Conservation (phyloP, 2,329 filamentous ascomycete species). For the Fusarium aywerte region DNA sequence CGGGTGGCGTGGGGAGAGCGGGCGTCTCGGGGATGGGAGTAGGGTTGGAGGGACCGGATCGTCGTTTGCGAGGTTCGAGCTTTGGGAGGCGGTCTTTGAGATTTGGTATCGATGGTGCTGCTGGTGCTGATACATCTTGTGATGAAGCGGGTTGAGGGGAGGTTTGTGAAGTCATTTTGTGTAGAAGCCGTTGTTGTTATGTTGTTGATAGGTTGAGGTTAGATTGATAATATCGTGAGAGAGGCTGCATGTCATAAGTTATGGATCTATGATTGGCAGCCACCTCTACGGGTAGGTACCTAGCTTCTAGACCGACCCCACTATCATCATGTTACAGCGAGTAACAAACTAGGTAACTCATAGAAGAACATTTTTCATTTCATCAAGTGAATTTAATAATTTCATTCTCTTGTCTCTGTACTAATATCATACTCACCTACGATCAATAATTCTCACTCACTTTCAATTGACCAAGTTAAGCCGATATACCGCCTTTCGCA, state of each 20-base stretch:
- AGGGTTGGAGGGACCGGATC: slow-evolving; percentile 62
- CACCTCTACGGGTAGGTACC: slow-evolving; percentile 19
- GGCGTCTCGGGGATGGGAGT: slow-evolving; percentile 80
- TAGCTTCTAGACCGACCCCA: slow-evolving; percentile 16
- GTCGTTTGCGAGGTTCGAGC: slow-evolving; percentile 71
- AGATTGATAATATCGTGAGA: slow-evolving; percentile 3
- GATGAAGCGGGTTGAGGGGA: slow-evolving; percentile 23
- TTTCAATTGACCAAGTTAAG: background rate
- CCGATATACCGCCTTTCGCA: background rate
- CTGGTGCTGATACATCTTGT: slow-evolving; percentile 26
- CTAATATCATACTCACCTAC: background rate
- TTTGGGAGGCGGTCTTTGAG: slow-evolving; percentile 70
- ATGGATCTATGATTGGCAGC: slow-evolving; percentile 26
- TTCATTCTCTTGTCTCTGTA: background rate
- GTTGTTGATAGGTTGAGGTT: slow-evolving; percentile 15
- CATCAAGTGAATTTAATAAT: background rate
- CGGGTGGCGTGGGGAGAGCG: slow-evolving; percentile 73
- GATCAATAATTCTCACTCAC: background rate
- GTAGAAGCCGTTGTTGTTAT: slow-evolving; percentile 12
- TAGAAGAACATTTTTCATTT: slow-evolving; percentile 1
- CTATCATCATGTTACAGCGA: slow-evolving; percentile 13
- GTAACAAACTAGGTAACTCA: slow-evolving; percentile 9
- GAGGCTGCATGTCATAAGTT: slow-evolving; percentile 26
- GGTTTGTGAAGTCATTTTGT: slow-evolving; percentile 44
- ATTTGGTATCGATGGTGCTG: slow-evolving; percentile 45